Evolutionary conservation across 208 protist species (phyloP).

Genomic region (Trypanosoma scelopori): DNA sequence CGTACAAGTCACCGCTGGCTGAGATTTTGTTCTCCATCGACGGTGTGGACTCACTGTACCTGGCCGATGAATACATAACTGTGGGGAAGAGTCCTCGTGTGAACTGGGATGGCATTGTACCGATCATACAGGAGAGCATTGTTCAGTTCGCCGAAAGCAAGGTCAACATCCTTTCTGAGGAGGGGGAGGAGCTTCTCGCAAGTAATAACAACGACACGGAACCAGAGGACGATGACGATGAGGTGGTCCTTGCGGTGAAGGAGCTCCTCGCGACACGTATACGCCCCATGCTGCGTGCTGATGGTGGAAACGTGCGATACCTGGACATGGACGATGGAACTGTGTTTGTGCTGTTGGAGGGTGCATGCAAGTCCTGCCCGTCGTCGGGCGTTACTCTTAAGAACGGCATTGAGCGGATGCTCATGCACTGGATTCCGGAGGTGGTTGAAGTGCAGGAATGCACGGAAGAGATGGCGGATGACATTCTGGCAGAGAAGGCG

Average conservation of each 20-base stretch:
- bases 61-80: conserved; percentile 87
- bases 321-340: conserved; percentile 90
- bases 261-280: conserved; percentile 90
- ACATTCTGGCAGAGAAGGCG: conserved; percentile 76
- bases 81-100: conserved; percentile 51
- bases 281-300: conserved; percentile 85
- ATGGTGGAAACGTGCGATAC: conserved; percentile 92
- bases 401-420: conserved; percentile 92
- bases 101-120: conserved; percentile 59
- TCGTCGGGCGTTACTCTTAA: conserved; percentile 90
- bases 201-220: conserved; percentile 89
- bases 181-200: conserved; percentile 58
- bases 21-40: conserved; percentile 64
- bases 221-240: conserved; percentile 84
- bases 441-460: conserved; percentile 88
- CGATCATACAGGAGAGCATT: conserved; percentile 61
- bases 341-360: conserved; percentile 88
- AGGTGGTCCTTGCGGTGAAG: conserved; percentile 92
- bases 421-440: conserved; percentile 94
- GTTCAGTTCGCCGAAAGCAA: conserved; percentile 72
- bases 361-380: conserved; percentile 88
- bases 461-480: conserved; percentile 72
- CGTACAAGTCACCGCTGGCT: conserved; percentile 76
- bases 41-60: conserved; percentile 67
- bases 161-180: conserved; percentile 62